Evolutionary conservation across 139 green algal species (phyloP), one percentile per base, ranked within the genome.

Genomic region (Picochlorum sp.): DNA sequence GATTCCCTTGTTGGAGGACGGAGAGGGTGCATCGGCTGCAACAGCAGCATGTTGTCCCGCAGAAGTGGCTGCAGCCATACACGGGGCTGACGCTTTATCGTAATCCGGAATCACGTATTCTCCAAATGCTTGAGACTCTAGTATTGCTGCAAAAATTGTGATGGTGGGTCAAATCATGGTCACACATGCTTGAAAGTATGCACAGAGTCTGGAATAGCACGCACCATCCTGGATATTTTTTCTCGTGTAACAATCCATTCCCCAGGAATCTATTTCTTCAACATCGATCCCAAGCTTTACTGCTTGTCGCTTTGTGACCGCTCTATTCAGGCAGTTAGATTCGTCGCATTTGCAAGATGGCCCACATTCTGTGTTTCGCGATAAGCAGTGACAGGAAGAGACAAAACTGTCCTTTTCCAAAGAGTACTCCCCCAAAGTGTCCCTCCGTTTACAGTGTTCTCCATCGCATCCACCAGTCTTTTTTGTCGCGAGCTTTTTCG

Each of bases 241-340:
- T 11, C 86, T 75, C 2, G 82, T 90, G 67, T 94, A 95, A 66
- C 82, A 89, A 79, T 95, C 87, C 61, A 95, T 83, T 56, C 87
- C 87, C 87, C 87, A 95, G 41, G 71, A 69, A 72, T 95, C 72
- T 30, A 87, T 68, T 73, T 95, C 85, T 13, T 66, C 16, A 26
- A 91, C 76, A 37, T 95, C 84, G 18, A 18, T 3, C 0, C 73
- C 81, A 49, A 89, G 52, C 50, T 45, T 23, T 32, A 91, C 65
- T 3, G 62, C 61, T 2, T 61, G n/a, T 1, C 83, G 69, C 2
- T 49, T 16, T 13, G 24, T 64, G 15, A 85, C 74, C 7, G 61
- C 62, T 20, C 75, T 62, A 61, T 85, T 85, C 15, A 72, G 45
- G 58, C 81, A 87, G 15, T 23, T 16, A 11, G 21, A 15, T 28